Evolutionary conservation across 2,329 filamentous ascomycete genomes (phyloP), one percentile per base, ranked within the genome.

Genomic region (Cladosporium oxysporum): DNA sequence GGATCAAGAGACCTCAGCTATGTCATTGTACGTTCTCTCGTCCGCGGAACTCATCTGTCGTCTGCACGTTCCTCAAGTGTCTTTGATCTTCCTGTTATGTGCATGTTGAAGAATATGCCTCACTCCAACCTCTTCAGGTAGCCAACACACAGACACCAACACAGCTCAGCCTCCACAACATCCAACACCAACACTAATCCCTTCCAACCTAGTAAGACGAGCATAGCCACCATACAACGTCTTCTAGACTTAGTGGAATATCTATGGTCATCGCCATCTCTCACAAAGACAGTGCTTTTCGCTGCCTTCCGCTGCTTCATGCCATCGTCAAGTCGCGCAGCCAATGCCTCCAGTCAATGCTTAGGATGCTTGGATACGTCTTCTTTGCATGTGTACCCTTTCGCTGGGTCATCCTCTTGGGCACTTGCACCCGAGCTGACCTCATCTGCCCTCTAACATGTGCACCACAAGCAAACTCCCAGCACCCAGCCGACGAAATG

Each of bases 131-230:
- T 53, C 26, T 7, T 1, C 50, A 18, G 4, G 23, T 11, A 33
- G 10, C 28, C 50, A n/a, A 31, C 16, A n/a, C 23, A 29, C 28
- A 18, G 26, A 53, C 14, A 26, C 37, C 37, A 18, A 53, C 26
- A 14, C 50, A 53, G 26, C 50, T 53, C 50, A 53, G 50, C 50
- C 50, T 53, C 50, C 50, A 53, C 50, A 29, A 8, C 14, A 53
- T 53, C 14, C 23, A 18, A 53, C 12, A 18, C 50, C 21, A 29
- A 29, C 26, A 18, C 50, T 31, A 28, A 29, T 7, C n/a, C 44
- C 10, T 21, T 49, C 18, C 44, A n/a, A 2, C 18, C 44, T 0
- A 16, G 16, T 41, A 16, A 11, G 47, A 50, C n/a, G 47, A 50
- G 47, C 47, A 23, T 11, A 50, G 23, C 47, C 23, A 41, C 37